phyloP scores from a whole-genome alignment of 2,329 filamentous ascomycete genomes.

The Stromatinia cepivora region DNA sequence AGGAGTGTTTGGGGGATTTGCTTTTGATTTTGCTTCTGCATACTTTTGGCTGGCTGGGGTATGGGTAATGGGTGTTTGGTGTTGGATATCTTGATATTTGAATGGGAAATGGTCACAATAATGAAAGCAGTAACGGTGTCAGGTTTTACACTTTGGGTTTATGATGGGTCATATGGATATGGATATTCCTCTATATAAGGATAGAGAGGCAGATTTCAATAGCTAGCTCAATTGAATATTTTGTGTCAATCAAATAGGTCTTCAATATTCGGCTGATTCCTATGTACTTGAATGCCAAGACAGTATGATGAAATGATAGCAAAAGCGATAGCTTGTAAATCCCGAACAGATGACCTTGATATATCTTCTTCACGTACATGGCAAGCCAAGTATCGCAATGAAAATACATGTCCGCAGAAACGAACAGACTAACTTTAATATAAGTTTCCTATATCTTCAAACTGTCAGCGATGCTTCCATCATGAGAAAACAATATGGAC shows the following conservation, averaged over 20 bases:
- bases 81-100: not conserved
- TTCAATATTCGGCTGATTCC: not conserved
- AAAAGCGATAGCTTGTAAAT: not conserved
- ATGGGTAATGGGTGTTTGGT: not conserved
- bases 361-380: conserved; percentile 24
- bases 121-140: not conserved
- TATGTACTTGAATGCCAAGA: not conserved
- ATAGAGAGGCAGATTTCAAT: not conserved
- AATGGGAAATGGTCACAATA: not conserved
- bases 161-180: not conserved
- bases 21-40: not conserved
- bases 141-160: not conserved
- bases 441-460: not conserved
- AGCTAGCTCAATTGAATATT: not conserved
- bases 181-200: not conserved
- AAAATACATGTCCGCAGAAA: not conserved
- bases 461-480: conserved; percentile 1
- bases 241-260: not conserved
- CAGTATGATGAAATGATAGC: not conserved
- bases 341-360: not conserved
- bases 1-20: not conserved
- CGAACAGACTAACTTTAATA: not conserved
- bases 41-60: not conserved
- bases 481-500: not conserved
- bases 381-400: conserved; percentile 23